phyloP scores from a whole-genome alignment of 75 land plant species.

The Picea glauca region DNA sequence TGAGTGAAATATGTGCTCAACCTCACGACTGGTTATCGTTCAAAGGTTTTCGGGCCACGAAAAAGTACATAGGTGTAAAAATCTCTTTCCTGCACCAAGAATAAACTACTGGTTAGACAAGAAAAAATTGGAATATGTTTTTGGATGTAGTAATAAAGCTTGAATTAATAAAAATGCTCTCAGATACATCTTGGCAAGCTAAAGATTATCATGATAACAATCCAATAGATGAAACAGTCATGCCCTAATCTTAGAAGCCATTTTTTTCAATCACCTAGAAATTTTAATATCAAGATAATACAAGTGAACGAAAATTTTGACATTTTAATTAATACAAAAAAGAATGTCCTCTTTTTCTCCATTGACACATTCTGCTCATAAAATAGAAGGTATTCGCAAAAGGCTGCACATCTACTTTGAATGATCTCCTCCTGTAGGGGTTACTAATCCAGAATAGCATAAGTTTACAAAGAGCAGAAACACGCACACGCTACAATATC shows the following conservation, averaged over 20 bases:
- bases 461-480: too few species aligned
- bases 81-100: conserved; percentile 78
- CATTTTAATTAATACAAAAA: neutral
- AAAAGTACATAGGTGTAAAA: conserved; percentile 95
- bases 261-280: neutral
- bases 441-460: too few species aligned
- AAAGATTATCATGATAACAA: too few species aligned
- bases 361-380: neutral
- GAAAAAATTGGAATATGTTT: neutral
- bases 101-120: neutral
- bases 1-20: too few species aligned
- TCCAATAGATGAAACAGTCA: too few species aligned
- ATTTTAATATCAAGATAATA: too few species aligned
- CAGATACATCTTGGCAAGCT: neutral
- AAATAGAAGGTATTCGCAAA: neutral
- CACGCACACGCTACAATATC: too few species aligned
- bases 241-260: neutral
- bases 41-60: conserved; percentile 78
- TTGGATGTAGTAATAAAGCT: neutral
- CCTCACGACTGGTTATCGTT: too few species aligned
- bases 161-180: neutral
- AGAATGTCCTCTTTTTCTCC: neutral
- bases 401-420: neutral
- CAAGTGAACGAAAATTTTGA: too few species aligned
- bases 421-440: too few species aligned